These are phyloP conservation scores for Aspergillus sp. DNA, from an alignment of 2,329 filamentous ascomycete genomes.

Conservation along the genomic window DNA sequence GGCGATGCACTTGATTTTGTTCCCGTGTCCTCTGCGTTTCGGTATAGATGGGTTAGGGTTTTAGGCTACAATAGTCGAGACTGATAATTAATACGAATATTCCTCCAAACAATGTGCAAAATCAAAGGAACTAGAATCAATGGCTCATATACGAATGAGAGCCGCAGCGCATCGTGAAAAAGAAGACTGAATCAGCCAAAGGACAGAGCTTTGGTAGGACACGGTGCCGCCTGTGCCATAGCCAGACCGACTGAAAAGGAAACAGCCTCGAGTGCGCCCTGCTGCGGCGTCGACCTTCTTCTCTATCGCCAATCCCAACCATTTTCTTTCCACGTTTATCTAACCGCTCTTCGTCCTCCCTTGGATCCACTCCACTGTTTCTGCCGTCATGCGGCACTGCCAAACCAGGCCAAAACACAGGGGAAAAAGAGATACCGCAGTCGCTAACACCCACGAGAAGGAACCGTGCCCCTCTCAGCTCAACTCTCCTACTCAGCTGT, in stretches of 20 bases:
- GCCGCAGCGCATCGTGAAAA: not conserved
- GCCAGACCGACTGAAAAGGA: not conserved
- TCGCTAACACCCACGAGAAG: not conserved
- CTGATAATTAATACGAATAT: not conserved
- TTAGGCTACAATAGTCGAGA: not conserved
- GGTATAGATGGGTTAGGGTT: not conserved
- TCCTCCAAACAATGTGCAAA: not conserved
- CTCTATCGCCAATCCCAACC: not conserved
- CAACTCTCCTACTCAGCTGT: not conserved
- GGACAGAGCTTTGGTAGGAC: not conserved
- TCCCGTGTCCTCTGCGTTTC: not conserved
- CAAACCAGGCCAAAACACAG: not conserved
- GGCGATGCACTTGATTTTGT: constrained; percentile 1
- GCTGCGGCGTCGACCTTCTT: not conserved
- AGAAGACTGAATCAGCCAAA: not conserved
- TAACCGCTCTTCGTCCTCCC: not conserved
- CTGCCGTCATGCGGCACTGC: not conserved
- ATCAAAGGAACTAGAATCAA: not conserved
- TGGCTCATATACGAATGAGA: not conserved
- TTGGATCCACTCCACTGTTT: not conserved
- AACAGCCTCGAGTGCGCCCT: not conserved
- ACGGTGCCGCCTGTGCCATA: constrained; percentile 3
- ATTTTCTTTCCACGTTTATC: not conserved
- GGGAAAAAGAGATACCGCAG: not conserved
- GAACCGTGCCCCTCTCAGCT: not conserved